Evolutionary conservation across 139 green algal genomes (phyloP).

Genomic region (Dunaliella primolecta): DNA sequence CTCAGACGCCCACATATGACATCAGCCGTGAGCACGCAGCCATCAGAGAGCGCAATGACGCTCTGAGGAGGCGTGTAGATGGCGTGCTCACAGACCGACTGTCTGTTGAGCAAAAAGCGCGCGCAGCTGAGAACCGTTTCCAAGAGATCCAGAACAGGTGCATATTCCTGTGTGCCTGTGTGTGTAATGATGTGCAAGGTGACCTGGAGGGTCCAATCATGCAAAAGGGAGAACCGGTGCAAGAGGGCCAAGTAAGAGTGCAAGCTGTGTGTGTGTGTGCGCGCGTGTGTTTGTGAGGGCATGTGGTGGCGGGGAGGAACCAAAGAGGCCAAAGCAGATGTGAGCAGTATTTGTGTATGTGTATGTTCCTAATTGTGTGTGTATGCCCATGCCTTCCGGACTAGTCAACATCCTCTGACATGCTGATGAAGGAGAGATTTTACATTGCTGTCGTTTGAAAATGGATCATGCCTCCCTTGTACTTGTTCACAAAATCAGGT

Average conservation of each 20-base stretch:
- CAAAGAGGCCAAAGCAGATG: too few species aligned
- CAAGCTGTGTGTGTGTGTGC: too few species aligned
- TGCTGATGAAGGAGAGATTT: too few species aligned
- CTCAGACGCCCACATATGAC: slow-evolving; percentile 48
- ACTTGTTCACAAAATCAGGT: too few species aligned
- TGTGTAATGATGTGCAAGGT: slow-evolving; percentile 8
- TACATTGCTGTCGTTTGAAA: too few species aligned
- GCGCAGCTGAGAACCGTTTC: slow-evolving; percentile 31
- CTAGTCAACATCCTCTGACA: too few species aligned
- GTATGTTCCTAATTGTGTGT: background rate
- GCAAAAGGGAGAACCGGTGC: too few species aligned
- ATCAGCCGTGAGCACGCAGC: slow-evolving; percentile 42
- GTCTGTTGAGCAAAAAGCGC: slow-evolving; percentile 56
- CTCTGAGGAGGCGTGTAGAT: slow-evolving; percentile 51
- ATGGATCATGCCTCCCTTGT: too few species aligned
- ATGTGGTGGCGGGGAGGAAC: too few species aligned
- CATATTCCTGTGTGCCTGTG: background rate
- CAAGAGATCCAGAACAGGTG: slow-evolving; percentile 16
- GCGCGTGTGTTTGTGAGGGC: too few species aligned
- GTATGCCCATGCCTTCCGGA: background rate
- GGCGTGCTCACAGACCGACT: slow-evolving; percentile 61
- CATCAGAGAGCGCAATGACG: slow-evolving; percentile 59
- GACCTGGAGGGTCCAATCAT: too few species aligned
- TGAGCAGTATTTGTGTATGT: background rate
- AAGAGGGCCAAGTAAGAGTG: too few species aligned